Evolutionary conservation across 108 stramenopile species (phyloP).

Genomic region (Skeletonema potamos): DNA sequence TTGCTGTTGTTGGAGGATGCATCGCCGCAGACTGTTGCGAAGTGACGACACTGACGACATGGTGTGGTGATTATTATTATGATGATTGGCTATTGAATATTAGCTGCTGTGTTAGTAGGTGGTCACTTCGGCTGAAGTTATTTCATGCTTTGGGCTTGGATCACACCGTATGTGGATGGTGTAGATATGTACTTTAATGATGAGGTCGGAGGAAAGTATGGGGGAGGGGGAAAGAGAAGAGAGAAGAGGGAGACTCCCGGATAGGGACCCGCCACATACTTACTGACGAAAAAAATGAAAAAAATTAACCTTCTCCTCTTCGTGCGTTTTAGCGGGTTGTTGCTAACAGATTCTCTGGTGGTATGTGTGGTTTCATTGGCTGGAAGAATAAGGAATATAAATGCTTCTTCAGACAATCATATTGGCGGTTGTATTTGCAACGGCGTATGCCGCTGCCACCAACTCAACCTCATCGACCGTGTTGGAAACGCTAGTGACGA

Average conservation of each 20-base stretch:
- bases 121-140: too few species aligned
- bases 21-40: neutral
- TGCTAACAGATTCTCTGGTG: too few species aligned
- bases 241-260: too few species aligned
- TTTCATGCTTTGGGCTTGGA: too few species aligned
- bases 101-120: neutral
- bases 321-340: too few species aligned
- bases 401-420: neutral
- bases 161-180: too few species aligned
- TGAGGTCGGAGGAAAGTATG: too few species aligned
- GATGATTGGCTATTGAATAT: neutral
- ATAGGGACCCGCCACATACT: too few species aligned
- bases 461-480: neutral
- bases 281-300: too few species aligned
- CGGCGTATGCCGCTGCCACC: neutral
- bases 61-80: neutral
- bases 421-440: neutral
- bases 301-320: too few species aligned
- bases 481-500: neutral
- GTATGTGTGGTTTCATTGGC: neutral
- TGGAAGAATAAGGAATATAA: neutral
- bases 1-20: neutral
- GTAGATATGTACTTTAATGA: too few species aligned
- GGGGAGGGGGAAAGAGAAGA: too few species aligned
- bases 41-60: neutral